phyloP scores from a whole-genome alignment of 2,329 filamentous ascomycete genomes.

The Cadophora luteo-olivacea region DNA sequence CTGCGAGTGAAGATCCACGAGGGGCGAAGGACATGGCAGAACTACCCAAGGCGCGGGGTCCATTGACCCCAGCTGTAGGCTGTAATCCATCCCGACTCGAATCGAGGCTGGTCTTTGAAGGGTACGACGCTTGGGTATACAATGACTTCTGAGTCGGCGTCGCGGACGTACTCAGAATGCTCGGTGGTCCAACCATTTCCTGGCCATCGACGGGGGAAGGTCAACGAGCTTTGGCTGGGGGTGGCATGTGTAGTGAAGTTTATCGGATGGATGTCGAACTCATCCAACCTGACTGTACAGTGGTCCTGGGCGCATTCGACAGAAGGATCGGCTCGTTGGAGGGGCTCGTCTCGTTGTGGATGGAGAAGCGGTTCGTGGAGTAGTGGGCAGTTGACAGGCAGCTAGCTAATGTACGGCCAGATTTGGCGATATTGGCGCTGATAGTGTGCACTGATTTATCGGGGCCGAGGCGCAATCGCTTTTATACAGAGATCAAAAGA shows the following conservation, averaged over 20 bases:
- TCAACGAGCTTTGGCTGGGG: slow-evolving; percentile 38
- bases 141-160: slow-evolving; percentile 61
- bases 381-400: slow-evolving; percentile 13
- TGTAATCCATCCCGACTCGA: slow-evolving; percentile 64
- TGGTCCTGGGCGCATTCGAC: slow-evolving; percentile 23
- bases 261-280: slow-evolving; percentile 33
- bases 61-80: slow-evolving; percentile 51
- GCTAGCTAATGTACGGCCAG: slow-evolving; percentile 1
- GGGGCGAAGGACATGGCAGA: slow-evolving; percentile 68
- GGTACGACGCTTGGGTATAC: slow-evolving; percentile 51
- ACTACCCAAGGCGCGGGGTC: slow-evolving; percentile 56
- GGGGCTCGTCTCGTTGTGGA: slow-evolving; percentile 7
- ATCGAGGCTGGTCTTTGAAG: slow-evolving; percentile 49
- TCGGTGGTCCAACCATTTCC: slow-evolving; percentile 46
- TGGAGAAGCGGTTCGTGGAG: slow-evolving; percentile 15
- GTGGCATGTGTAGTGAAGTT: slow-evolving; percentile 41
- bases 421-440: slow-evolving; percentile 5
- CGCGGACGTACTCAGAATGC: slow-evolving; percentile 60
- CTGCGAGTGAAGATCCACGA: slow-evolving; percentile 72
- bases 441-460: slow-evolving; percentile 1
- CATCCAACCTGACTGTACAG: slow-evolving; percentile 30
- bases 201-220: slow-evolving; percentile 42
- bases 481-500: not conserved
- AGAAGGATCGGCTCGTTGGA: slow-evolving; percentile 4
- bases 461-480: not conserved